A percentile compares a stretch with the other conserved stretches of the same genome.
Evolutionary conservation across 1,284 basidiomycete species (phyloP).

Genomic region (Omphalotus olearius): DNA sequence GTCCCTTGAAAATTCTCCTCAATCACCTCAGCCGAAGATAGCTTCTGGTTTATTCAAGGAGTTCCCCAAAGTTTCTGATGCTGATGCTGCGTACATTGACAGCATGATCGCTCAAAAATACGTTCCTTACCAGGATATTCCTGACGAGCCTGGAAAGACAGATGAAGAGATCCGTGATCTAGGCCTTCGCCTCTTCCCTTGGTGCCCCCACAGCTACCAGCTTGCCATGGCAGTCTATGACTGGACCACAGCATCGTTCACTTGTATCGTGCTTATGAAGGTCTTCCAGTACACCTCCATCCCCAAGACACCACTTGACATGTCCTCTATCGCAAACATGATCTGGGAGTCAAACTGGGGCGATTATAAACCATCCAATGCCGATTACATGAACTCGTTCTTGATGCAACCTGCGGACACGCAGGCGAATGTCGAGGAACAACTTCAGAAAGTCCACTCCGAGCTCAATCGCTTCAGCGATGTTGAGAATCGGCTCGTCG

Average conservation of each 20-base stretch:
- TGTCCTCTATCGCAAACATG: constrained; percentile 4
- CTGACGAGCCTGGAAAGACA: neutral
- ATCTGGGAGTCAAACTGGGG: constrained; percentile 11
- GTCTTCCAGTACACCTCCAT: constrained; percentile 12
- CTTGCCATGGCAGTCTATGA: constrained; percentile 12
- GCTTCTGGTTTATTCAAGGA: neutral
- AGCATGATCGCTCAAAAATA: neutral
- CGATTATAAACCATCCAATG: constrained; percentile 6
- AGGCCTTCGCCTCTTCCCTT: constrained; percentile 10
- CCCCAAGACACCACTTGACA: constrained; percentile 1
- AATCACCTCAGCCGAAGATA: too few relatives aligned
- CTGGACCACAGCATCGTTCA: constrained; percentile 14
- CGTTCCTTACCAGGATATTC: neutral
- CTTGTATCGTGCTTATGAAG: constrained; percentile 10
- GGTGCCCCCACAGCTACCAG: constrained; percentile 10
- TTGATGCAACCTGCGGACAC: constrained; percentile 11
- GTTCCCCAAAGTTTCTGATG: neutral
- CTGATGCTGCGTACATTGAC: neutral
- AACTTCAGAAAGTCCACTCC: constrained; percentile 3
- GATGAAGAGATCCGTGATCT: constrained; percentile 1
- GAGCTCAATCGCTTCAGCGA: neutral
- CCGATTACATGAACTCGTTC: constrained; percentile 13
- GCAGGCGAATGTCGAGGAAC: neutral
- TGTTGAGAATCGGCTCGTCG: constrained; percentile 7
- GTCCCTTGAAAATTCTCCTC: neutral